A percentile compares a stretch with the other conserved stretches of the same genome.
Evolutionary conservation across 2,329 filamentous ascomycete species (phyloP).

Genomic region (Juglanconis oblonga): DNA sequence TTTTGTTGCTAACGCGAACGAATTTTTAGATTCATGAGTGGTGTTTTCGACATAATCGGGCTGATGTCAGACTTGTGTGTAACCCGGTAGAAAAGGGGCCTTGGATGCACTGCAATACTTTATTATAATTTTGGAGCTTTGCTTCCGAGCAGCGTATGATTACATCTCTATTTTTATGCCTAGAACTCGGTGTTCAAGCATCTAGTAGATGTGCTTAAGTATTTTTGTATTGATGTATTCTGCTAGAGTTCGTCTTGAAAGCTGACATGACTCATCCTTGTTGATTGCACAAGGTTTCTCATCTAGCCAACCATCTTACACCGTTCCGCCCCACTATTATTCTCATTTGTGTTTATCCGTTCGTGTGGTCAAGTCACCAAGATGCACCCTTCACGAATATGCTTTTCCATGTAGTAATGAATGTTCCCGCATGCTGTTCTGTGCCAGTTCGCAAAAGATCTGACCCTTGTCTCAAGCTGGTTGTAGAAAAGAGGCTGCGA

Average conservation of each 20-base stretch:
- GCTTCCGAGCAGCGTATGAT: too few species aligned
- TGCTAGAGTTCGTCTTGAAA: neutral
- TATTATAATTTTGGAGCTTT: too few species aligned
- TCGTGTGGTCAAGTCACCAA: neutral
- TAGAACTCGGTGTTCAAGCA: too few species aligned
- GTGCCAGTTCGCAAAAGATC: too few species aligned
- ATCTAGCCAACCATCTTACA: constrained; percentile 2
- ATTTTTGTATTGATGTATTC: neutral
- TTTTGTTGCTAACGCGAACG: neutral
- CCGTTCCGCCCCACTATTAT: neutral
- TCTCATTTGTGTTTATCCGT: neutral
- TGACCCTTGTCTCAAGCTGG: too few species aligned
- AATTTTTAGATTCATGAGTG: too few species aligned
- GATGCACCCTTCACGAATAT: neutral
- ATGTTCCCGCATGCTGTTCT: too few species aligned
- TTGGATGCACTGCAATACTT: too few species aligned
- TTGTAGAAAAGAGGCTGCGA: too few species aligned
- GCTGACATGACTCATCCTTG: neutral
- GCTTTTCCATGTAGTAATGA: neutral
- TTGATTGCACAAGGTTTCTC: neutral
- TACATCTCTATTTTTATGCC: too few species aligned
- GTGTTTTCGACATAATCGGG: neutral
- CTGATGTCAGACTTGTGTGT: neutral
- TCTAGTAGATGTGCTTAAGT: neutral
- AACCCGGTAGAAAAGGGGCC: too few species aligned